A percentile compares a stretch with the other conserved stretches of the same genome.
Evolutionary conservation across 2,329 filamentous ascomycete genomes (phyloP).

Genomic region (Fusarium sp.): DNA sequence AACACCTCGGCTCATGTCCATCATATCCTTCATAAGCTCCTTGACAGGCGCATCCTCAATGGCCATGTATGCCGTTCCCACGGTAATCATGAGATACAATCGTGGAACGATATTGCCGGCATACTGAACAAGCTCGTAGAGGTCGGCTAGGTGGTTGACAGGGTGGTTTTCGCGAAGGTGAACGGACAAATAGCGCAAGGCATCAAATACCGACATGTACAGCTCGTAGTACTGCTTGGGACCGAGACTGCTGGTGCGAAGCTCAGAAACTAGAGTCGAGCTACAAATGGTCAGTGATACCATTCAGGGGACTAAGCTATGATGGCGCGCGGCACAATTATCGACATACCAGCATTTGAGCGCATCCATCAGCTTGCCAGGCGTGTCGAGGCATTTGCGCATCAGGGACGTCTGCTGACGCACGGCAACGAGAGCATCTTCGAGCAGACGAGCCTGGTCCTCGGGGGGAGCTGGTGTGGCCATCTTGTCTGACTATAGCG

Average conservation of each 20-base stretch:
- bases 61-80: slow-evolving; percentile 98
- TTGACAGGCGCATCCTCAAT: slow-evolving; percentile 98
- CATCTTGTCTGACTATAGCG: slow-evolving; percentile 53
- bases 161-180: slow-evolving; percentile 98
- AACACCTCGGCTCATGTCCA: slow-evolving; percentile 99
- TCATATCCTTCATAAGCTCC: slow-evolving; percentile 99
- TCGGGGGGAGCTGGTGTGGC: slow-evolving; percentile 74
- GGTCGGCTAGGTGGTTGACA: slow-evolving; percentile 95
- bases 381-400: slow-evolving; percentile 97
- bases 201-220: slow-evolving; percentile 99
- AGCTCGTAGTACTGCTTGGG: slow-evolving; percentile 99
- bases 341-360: slow-evolving; percentile 94
- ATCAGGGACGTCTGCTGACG: slow-evolving; percentile 97
- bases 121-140: slow-evolving; percentile 98
- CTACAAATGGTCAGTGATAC: slow-evolving; percentile 61
- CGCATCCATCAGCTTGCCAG: slow-evolving; percentile 99
- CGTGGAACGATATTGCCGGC: slow-evolving; percentile 97
- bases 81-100: slow-evolving; percentile 98
- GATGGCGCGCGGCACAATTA: background rate
- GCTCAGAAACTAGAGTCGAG: slow-evolving; percentile 97
- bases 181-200: slow-evolving; percentile 93
- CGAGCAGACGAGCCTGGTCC: slow-evolving; percentile 91
- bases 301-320: slow-evolving; percentile 27
- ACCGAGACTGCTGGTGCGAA: slow-evolving; percentile 96
- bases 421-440: slow-evolving; percentile 96